A percentile compares a stretch with the other conserved stretches of the same genome.
Conservation (phyloP, 2,329 filamentous ascomycete genomes). For the Aspergillus sp. region DNA sequence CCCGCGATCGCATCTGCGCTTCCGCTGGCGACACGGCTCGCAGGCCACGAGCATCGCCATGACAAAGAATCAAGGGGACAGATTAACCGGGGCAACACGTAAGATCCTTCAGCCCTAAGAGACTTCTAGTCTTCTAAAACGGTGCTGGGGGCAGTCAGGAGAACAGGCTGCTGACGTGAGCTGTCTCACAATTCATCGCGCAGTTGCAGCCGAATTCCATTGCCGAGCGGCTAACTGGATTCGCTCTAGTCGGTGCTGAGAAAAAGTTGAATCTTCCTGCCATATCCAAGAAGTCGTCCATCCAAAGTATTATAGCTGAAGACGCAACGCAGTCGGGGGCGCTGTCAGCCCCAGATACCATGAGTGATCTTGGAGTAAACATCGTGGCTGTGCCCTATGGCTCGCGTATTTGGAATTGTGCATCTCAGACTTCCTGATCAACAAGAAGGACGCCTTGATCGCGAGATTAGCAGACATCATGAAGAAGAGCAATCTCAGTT, state of each 20-base stretch:
- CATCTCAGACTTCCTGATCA: too few relatives aligned
- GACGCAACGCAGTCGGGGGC: background rate
- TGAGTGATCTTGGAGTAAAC: background rate
- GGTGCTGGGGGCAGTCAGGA: background rate
- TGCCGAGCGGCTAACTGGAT: background rate
- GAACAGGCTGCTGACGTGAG: background rate
- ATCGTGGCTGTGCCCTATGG: too few relatives aligned
- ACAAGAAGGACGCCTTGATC: too few relatives aligned
- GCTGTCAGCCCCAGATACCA: background rate
- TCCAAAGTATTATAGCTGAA: background rate
- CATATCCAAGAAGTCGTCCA: too few relatives aligned
- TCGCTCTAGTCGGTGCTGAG: background rate
- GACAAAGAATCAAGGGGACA: background rate
- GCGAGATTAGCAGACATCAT: too few relatives aligned
- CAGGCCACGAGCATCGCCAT: constrained; percentile 11
- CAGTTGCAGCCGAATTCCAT: too few relatives aligned
- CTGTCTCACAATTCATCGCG: too few relatives aligned
- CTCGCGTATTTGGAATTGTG: too few relatives aligned
- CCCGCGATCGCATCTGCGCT: constrained; percentile 9
- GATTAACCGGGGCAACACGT: too few relatives aligned
- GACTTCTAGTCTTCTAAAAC: background rate
- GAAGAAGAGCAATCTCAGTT: too few relatives aligned
- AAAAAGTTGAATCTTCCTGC: too few relatives aligned
- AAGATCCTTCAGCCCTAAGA: too few relatives aligned
- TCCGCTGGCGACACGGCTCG: constrained; percentile 10